phyloP scores from a whole-genome alignment of 805 yeast genomes.

The Saturnispora dispora region DNA sequence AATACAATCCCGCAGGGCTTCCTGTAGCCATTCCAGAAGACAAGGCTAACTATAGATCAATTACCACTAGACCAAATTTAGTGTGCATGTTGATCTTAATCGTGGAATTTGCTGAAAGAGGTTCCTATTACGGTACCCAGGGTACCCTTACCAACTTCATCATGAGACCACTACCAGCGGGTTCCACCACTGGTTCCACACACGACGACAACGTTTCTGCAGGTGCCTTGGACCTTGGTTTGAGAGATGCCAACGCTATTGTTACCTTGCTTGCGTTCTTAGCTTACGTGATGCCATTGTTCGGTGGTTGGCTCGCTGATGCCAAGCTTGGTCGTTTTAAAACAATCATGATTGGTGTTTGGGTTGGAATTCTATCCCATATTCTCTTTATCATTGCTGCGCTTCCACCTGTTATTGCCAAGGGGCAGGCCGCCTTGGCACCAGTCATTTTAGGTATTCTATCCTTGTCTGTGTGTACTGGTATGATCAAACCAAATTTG shows the following conservation, averaged over 20 bases:
- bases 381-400: conserved; percentile 41
- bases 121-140: conserved; percentile 42
- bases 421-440: conserved; percentile 31
- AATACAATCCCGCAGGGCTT: conserved; percentile 25
- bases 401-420: conserved; percentile 34
- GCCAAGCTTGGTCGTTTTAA: conserved; percentile 38
- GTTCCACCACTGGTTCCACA: conserved; percentile 40
- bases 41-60: conserved; percentile 25
- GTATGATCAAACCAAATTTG: conserved; percentile 47
- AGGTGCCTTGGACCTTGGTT: conserved; percentile 43
- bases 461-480: conserved; percentile 40
- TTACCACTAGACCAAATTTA: conserved; percentile 37
- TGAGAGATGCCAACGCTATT: conserved; percentile 38
- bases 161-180: conserved; percentile 41
- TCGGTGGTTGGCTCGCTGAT: conserved; percentile 47
- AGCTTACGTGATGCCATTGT: conserved; percentile 42
- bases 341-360: conserved; percentile 42
- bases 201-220: conserved; percentile 25
- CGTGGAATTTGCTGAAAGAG: conserved; percentile 47
- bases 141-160: conserved; percentile 41
- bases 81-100: conserved; percentile 42
- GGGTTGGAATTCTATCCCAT: conserved; percentile 39
- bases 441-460: conserved; percentile 35
- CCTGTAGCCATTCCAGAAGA: conserved; percentile 24
- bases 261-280: conserved; percentile 37